These are phyloP conservation scores for Phyllosticta paracitricarpa DNA, from an alignment of 2,329 filamentous ascomycete species.

Conservation along the genomic window DNA sequence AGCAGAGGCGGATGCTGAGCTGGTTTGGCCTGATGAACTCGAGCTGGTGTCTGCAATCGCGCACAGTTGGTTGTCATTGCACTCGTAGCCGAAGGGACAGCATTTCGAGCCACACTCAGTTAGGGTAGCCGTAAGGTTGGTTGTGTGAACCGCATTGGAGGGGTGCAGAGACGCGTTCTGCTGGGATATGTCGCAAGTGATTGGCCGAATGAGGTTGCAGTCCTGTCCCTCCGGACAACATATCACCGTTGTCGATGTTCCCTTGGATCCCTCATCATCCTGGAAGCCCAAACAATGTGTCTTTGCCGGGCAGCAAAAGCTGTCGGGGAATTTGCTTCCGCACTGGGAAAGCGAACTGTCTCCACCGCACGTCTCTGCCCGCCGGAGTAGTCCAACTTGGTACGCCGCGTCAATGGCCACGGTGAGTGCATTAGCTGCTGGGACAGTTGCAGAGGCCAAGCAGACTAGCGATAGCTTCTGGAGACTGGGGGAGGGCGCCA, in stretches of 20 bases:
- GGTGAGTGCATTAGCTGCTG: slow-evolving; percentile 14
- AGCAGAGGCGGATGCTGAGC: slow-evolving; percentile 4
- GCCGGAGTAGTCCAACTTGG: slow-evolving; percentile 20
- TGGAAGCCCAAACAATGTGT: slow-evolving; percentile 49
- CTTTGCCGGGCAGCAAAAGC: slow-evolving; percentile 55
- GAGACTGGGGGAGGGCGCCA: slow-evolving; percentile 17
- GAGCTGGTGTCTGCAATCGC: slow-evolving; percentile 35
- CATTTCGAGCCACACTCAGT: slow-evolving; percentile 50
- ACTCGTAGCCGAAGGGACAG: slow-evolving; percentile 65
- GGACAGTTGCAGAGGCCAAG: slow-evolving; percentile 19
- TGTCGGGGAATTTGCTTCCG: slow-evolving; percentile 44
- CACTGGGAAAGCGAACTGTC: slow-evolving; percentile 42
- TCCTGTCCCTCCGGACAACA: slow-evolving; percentile 54
- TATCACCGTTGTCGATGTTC: slow-evolving; percentile 44
- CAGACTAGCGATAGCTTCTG: slow-evolving; percentile 24
- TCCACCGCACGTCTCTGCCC: slow-evolving; percentile 41
- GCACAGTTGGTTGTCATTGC: slow-evolving; percentile 44
- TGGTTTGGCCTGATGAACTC: slow-evolving; percentile 5
- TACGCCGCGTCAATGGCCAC: slow-evolving; percentile 17
- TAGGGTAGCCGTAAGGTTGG: slow-evolving; percentile 45
- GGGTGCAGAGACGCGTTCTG: slow-evolving; percentile 52
- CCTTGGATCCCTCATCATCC: slow-evolving; percentile 44
- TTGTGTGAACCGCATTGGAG: slow-evolving; percentile 55
- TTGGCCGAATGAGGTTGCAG: slow-evolving; percentile 53
- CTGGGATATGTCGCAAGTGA: slow-evolving; percentile 52